Evolutionary conservation across 2,329 filamentous ascomycete genomes (phyloP), one percentile per base, ranked within the genome.

Genomic region (Aspergillus latus): DNA sequence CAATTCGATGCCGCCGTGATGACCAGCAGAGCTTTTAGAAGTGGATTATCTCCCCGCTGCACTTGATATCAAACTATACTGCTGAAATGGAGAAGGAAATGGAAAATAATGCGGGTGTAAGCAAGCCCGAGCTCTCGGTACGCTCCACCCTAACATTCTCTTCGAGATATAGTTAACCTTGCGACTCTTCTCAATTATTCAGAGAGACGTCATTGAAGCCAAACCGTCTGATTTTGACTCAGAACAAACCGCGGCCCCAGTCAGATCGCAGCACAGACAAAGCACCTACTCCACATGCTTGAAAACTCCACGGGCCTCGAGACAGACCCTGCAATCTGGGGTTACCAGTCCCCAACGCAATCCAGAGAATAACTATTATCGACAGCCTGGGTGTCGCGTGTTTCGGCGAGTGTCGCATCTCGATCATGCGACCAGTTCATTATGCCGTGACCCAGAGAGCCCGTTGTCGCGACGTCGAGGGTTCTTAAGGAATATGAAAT

Each of bases 351-450:
- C 37, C 37, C 26, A 16, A 13, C 37, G 26, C 26, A 50, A 50
- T 15, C 48, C 37, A 15, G 37, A 21, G 48, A 43, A 34, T 37
- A 50, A 50, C 28, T 50, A 50, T 26, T 50, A 50, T 13, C 48
- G 48, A 42, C 37, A 50, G 21, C 48, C 37, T 30, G 48, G n/a
- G 29, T 43, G 48, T 50, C 48, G 37, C 15, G 37, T 50, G 15
- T 43, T n/a, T 32, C 48, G 48, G 28, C 48, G 36, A 29, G 37
- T 50, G 8, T 50, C 48, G 9, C 9, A 42, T 16, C 26, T 50
- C 2, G 37, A 42, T n/a, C n/a, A 45, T 6, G n/a, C 40, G 2
- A 8, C 39, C 16, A 29, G 29, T 2, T 36, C 40, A 5, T 37
- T 28, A 30, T 52, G 30, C 9, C 49, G 49, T 8, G 30, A 36